Percentiles rank a stretch among this genome's conserved stretches.
These are phyloP conservation scores for Yarrowia sp. DNA, from an alignment of 805 yeast species.

Conservation along the genomic window DNA sequence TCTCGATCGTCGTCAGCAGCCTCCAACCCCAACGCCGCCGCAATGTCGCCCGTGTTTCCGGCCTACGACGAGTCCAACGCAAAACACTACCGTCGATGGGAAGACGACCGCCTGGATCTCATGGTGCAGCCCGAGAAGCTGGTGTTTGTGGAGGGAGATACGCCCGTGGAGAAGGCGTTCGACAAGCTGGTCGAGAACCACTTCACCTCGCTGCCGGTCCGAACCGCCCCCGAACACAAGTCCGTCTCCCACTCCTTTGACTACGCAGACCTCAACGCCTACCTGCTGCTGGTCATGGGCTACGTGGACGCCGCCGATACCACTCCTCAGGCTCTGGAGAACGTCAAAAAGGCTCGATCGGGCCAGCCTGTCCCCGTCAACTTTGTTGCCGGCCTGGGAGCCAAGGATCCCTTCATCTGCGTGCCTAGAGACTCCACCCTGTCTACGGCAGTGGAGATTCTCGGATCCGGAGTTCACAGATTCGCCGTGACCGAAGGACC, in stretches of 20 bases:
- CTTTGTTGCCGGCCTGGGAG: conserved; percentile 78
- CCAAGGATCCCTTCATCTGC: conserved; percentile 84
- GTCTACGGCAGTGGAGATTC: conserved; percentile 72
- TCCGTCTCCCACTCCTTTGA: conserved; percentile 62
- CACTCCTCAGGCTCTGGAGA: conserved; percentile 42
- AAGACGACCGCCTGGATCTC: conserved; percentile 65
- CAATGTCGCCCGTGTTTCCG: conserved; percentile 22
- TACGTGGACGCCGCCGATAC: conserved; percentile 43
- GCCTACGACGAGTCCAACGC: conserved; percentile 8
- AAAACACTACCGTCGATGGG: conserved; percentile 55
- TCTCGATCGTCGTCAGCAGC: conserved; percentile 16
- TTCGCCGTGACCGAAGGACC: conserved; percentile 67
- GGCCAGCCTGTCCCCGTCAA: conserved; percentile 92
- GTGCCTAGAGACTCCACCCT: conserved; percentile 61
- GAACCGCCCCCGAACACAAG: conserved; percentile 45
- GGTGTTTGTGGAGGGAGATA: conserved; percentile 60
- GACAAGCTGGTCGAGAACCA: conserved; percentile 68
- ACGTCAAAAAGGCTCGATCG: conserved; percentile 62
- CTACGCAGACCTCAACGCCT: conserved; percentile 85
- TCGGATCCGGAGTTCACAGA: conserved; percentile 96
- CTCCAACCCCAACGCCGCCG: conserved; percentile 16
- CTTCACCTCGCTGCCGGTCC: conserved; percentile 83
- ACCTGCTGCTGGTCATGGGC: conserved; percentile 78
- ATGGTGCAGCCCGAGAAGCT: conserved; percentile 77
- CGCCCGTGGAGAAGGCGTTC: conserved; percentile 85